phyloP scores from a whole-genome alignment of 2,329 filamentous ascomycete species.

The Sporothrix luriei region DNA sequence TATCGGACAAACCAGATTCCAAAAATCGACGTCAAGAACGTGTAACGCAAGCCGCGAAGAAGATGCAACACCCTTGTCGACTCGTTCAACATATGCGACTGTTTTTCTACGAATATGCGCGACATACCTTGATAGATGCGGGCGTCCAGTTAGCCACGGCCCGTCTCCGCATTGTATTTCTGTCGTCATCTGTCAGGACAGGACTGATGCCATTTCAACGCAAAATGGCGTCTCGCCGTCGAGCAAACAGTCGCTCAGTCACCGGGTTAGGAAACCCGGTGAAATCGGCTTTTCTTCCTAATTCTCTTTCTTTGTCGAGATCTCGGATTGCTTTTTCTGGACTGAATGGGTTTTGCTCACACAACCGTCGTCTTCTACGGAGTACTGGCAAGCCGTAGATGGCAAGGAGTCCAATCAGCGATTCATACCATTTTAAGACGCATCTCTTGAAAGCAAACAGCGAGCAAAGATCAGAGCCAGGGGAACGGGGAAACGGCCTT shows the following conservation, averaged over 20 bases:
- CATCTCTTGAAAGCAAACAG: not conserved
- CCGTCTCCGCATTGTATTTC: constrained; percentile 7
- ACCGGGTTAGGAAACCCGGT: too few relatives aligned
- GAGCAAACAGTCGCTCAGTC: not conserved
- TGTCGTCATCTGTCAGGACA: not conserved
- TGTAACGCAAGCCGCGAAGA: not conserved
- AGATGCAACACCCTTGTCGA: not conserved
- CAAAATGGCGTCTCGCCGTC: not conserved
- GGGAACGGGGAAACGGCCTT: too few relatives aligned
- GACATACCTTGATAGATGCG: not conserved
- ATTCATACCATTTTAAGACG: not conserved
- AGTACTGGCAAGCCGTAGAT: too few relatives aligned
- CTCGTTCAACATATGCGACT: not conserved
- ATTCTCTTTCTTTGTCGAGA: not conserved
- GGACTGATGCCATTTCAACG: not conserved
- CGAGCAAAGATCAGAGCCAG: too few relatives aligned
- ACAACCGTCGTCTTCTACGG: too few relatives aligned
- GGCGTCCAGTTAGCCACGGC: not conserved
- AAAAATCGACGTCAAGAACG: not conserved
- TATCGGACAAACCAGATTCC: not conserved
- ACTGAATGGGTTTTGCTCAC: too few relatives aligned
- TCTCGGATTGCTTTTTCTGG: not conserved
- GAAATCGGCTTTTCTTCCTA: too few relatives aligned
- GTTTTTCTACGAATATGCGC: not conserved
- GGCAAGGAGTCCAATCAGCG: too few relatives aligned